Base-by-base conservation (phyloP, 345 rosid genomes). In the Moringa oleifera region DNA sequence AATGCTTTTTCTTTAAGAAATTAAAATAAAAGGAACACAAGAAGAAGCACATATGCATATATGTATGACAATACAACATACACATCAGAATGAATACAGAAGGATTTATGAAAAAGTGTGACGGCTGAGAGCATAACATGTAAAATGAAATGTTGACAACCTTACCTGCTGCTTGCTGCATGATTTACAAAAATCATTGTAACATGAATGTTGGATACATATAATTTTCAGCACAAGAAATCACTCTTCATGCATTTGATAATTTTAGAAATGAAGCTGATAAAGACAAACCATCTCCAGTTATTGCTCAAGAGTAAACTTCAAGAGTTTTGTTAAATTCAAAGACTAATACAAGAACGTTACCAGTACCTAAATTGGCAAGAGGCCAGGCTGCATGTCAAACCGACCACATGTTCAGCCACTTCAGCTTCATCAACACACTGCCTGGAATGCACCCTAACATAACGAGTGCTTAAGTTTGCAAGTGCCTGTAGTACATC, bases 391-490 rank as follows among this genome's bases (percentile, higher is more conserved):
- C 88, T 90, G 67, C 77, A 77, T 25, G 97, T 90, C 79, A 90
- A 79, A 63, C 95, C 88, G 71, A 80, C 89, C 66, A 86, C 64
- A 73, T 94, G 96, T 68, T 90, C 97, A 66, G 96, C 97, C 24
- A 90, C 71, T 67, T 94, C 99, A 73, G 95, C 92, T 82, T 94
- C 97, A 73, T 94, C 96, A 64, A 69, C 71, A 70, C 97, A 94
- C 24, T 80, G 95, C 82, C 96, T 81, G 53, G 88, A 82, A 81
- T 85, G 95, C 56, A 90, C 90, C 72, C 80, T 74, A 25, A 50
- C 70, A 77, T 65, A 90, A 72, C 82, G 87, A 50, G 93, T 82
- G 59, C 87, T 83, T 70, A 94, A 72, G 68, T 81, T 86, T 58
- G 96, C 93, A 69, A 94, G 67, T 25, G 64, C 83, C 96, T 88